Evolutionary conservation across 23 red algal genomes (phyloP).

Genomic region (Gracilaria domingensis): DNA sequence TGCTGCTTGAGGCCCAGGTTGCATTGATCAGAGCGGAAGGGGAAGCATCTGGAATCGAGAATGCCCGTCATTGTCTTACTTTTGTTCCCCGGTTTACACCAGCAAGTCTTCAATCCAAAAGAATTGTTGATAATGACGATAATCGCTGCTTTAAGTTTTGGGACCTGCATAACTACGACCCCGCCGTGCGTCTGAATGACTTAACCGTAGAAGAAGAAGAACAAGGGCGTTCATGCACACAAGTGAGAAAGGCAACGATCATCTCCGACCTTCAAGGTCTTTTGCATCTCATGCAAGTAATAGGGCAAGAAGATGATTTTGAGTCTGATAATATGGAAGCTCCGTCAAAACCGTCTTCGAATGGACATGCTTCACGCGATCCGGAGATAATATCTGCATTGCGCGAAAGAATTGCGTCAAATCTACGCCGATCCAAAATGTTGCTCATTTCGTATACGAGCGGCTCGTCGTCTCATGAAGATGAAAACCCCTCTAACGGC

Average conservation of each 20-base stretch:
- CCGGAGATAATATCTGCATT: not conserved
- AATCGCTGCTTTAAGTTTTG: conserved; percentile 61
- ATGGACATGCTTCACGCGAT: conserved; percentile 2
- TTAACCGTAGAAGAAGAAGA: conserved; percentile 1
- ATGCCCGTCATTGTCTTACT: conserved; percentile 41
- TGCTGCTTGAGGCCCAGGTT: conserved; percentile 42
- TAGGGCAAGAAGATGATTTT: not conserved
- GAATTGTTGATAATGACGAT: conserved; percentile 63
- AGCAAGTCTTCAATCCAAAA: conserved; percentile 16
- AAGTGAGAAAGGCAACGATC: conserved; percentile 5
- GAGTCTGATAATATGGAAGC: not conserved
- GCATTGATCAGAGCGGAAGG: conserved; percentile 27
- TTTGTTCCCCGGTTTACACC: conserved; percentile 43
- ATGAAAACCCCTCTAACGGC: not conserved
- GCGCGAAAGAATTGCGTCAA: conserved; percentile 24
- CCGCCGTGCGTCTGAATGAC: conserved; percentile 24
- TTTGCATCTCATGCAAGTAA: conserved; percentile 11
- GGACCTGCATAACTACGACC: conserved; percentile 44
- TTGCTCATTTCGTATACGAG: conserved; percentile 1
- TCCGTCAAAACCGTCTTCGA: not conserved
- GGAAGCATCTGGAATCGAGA: conserved; percentile 33
- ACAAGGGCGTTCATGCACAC: conserved; percentile 27
- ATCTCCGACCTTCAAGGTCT: conserved; percentile 38
- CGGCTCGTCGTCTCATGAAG: not conserved
- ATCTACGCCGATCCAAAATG: not conserved